These are phyloP conservation scores for Alternaria ethzedia DNA, from an alignment of 2,329 filamentous ascomycete species.

Conservation along the genomic window DNA sequence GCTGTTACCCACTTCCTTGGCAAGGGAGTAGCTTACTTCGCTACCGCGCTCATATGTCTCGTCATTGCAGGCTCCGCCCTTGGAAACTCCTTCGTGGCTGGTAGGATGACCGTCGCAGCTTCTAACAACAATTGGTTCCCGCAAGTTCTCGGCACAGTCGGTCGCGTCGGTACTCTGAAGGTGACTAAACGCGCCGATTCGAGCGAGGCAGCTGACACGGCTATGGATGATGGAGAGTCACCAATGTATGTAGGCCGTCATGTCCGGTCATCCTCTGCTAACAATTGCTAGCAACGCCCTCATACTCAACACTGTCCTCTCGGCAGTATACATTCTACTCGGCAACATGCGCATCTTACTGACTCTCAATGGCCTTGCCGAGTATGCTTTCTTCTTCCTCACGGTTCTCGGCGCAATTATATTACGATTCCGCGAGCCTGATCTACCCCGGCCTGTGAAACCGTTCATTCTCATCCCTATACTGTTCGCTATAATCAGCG, in stretches of 20 bases:
- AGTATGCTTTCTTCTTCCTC: constrained; percentile 69
- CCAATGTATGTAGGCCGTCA: constrained; percentile 33
- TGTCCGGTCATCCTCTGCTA: neutral
- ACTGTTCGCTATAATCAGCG: constrained; percentile 63
- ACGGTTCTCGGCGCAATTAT: constrained; percentile 66
- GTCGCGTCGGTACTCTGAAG: constrained; percentile 37
- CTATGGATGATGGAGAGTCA: constrained; percentile 43
- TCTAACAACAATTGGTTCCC: constrained; percentile 46
- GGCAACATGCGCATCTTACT: constrained; percentile 68
- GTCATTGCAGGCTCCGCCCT: constrained; percentile 68
- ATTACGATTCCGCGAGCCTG: constrained; percentile 63
- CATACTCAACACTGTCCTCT: constrained; percentile 45
- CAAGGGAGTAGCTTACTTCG: constrained; percentile 59
- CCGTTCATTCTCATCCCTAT: constrained; percentile 61
- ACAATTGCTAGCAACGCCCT: constrained; percentile 36
- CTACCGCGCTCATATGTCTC: constrained; percentile 63
- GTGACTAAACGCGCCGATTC: constrained; percentile 17
- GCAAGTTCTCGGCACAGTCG: constrained; percentile 33
- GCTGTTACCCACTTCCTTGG: constrained; percentile 58
- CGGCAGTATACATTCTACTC: constrained; percentile 65
- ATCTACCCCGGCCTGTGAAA: constrained; percentile 63
- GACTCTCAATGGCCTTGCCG: constrained; percentile 54
- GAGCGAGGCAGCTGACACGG: constrained; percentile 22
- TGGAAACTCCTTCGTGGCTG: constrained; percentile 68
- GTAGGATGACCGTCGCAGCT: constrained; percentile 69